phyloP scores from a whole-genome alignment of 768 basidiomycete genomes.

The Phaffia australis region DNA sequence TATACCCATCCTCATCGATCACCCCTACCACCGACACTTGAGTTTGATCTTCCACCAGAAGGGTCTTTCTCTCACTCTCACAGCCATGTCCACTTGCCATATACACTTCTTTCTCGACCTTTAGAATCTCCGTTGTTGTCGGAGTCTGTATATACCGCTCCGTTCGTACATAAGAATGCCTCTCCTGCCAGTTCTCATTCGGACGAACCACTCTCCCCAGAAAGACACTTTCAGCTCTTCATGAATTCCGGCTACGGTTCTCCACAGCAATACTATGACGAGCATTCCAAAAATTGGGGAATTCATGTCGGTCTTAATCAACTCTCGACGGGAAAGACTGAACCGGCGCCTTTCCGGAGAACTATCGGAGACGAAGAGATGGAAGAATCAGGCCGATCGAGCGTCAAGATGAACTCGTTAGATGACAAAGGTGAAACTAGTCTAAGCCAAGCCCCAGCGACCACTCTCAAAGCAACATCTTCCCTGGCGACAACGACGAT shows the following conservation, averaged over 20 bases:
- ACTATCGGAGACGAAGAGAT: conserved; percentile 39
- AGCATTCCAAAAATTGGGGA: neutral
- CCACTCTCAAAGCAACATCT: too few relatives aligned
- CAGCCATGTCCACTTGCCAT: too few relatives aligned
- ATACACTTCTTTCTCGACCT: neutral
- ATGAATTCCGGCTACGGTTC: conserved; percentile 8
- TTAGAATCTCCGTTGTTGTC: neutral
- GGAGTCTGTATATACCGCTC: neutral
- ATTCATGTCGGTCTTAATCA: neutral
- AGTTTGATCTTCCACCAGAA: neutral
- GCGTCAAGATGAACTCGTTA: neutral
- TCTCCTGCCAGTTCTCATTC: neutral
- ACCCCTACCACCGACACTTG: neutral
- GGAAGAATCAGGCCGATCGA: conserved; percentile 4
- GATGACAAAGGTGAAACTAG: neutral
- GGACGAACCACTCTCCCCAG: conserved; percentile 53
- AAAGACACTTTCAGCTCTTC: conserved; percentile 35
- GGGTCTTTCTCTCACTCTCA: too few relatives aligned
- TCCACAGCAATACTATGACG: conserved; percentile 41
- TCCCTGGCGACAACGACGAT: too few relatives aligned
- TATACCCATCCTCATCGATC: neutral
- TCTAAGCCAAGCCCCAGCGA: neutral
- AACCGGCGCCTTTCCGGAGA: conserved; percentile 38
- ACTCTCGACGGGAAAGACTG: conserved; percentile 2
- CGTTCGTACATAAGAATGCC: too few relatives aligned